Conservation (phyloP, 768 basidiomycete species). For the Pulveroboletus sp. region DNA sequence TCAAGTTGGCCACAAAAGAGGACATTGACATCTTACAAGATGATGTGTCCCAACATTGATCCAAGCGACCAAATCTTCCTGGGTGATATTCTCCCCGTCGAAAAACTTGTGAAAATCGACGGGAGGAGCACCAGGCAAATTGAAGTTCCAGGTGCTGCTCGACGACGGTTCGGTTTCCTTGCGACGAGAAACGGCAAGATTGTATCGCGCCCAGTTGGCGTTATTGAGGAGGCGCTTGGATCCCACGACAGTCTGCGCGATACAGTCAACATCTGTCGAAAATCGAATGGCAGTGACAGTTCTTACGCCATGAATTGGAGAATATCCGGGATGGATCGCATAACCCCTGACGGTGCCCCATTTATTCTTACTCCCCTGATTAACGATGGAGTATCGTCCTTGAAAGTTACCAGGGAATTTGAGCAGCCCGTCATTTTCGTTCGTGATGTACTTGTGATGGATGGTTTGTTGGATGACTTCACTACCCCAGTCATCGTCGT, state of each 20-base stretch:
- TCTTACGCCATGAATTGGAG: conserved; percentile 46
- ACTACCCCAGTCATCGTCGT: conserved; percentile 53
- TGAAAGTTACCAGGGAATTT: conserved; percentile 53
- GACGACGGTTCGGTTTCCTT: conserved; percentile 61
- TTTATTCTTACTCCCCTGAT: conserved; percentile 45
- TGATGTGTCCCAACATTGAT: conserved; percentile 66
- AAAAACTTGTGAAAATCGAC: conserved; percentile 62
- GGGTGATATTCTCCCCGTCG: conserved; percentile 57
- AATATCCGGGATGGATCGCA: conserved; percentile 55
- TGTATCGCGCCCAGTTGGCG: conserved; percentile 63
- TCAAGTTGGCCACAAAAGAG: background rate
- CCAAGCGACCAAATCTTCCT: conserved; percentile 65
- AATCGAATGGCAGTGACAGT: background rate
- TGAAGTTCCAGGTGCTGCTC: conserved; percentile 58
- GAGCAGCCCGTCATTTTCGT: conserved; percentile 48
- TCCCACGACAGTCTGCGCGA: conserved; percentile 47
- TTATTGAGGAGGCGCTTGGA: conserved; percentile 58
- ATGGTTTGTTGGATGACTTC: conserved; percentile 53
- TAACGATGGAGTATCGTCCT: conserved; percentile 54
- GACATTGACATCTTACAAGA: conserved; percentile 32
- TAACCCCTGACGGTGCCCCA: conserved; percentile 61
- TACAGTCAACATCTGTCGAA: background rate
- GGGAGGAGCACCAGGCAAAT: conserved; percentile 51
- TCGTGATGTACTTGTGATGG: conserved; percentile 41
- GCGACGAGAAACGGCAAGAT: conserved; percentile 50